A percentile compares a stretch with the other conserved stretches of the same genome.
Evolutionary conservation across 2,329 filamentous ascomycete species (phyloP).

Genomic region (Akanthomyces muscarius): DNA sequence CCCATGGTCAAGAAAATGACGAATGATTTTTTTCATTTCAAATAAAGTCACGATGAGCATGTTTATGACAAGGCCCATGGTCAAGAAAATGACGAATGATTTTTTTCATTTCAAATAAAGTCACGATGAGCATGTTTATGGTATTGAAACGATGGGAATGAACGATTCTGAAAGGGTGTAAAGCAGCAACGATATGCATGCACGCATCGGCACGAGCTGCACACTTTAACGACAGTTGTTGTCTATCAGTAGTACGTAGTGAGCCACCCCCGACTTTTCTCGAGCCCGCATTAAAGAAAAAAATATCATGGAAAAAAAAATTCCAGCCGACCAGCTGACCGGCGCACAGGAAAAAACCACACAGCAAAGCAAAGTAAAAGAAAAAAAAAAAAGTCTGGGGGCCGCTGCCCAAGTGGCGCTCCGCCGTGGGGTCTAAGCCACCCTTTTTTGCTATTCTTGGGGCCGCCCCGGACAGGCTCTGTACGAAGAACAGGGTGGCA

Average conservation of each 20-base stretch:
- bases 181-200: not conserved
- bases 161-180: not conserved
- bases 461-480: too few species aligned
- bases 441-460: not conserved
- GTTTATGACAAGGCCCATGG: not conserved
- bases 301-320: not conserved
- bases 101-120: too few species aligned
- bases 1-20: too few species aligned
- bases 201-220: not conserved
- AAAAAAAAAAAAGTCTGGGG: constrained; percentile 1
- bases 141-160: not conserved
- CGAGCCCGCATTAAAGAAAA: not conserved
- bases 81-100: too few species aligned
- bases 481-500: not conserved
- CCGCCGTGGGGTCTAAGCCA: constrained; percentile 16
- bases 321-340: constrained; percentile 7
- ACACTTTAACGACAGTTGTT: too few species aligned
- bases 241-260: too few species aligned
- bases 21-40: too few species aligned
- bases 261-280: not conserved
- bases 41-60: too few species aligned
- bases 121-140: too few species aligned
- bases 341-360: not conserved
- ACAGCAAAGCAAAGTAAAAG: not conserved
- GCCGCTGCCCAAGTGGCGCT: constrained; percentile 14